Evolutionary conservation across 805 yeast species (phyloP), one percentile per base, ranked within the genome.

Genomic region (Priceomyces melissophilus): DNA sequence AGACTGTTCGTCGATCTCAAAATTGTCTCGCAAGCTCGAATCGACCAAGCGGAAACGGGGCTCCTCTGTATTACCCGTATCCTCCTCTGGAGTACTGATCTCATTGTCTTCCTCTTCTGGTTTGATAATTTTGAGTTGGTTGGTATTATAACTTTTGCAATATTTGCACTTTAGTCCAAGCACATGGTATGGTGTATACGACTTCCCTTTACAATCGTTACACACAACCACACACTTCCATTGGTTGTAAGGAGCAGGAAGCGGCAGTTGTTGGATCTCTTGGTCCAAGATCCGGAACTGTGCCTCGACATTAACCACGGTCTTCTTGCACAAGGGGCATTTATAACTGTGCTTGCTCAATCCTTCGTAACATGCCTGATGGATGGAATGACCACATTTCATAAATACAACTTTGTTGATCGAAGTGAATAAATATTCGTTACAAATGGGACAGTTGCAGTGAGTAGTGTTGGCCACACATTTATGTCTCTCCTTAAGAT

Each of bases 341-440:
- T 87, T 87, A 70, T 88, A 90, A 11, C 86, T 79, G 57, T 85
- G 88, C 49, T 81, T 76, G n/a, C 87, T 78, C 58, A 84, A 81
- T 48, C 87, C 91, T 46, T 82, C 82, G 59, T 81, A 89, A 60
- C 98, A 90, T 20, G 61, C 55, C 58, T 88, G 87, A 64, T 90
- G 98, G 43, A 90, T 90, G 30, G 96, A 87, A 63, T 90, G 98
- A 2, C 97, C 96, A 64, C 98, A 90, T 37, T 75, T 70, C 96
- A 90, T 88, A 59, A 90, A 89, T 14, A 88, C 95, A 32, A 89
- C 95, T 9, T 88, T 82, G 56, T 71, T 75, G 5, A 84, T 79
- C 3, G 93, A 82, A 11, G 88, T 84, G 59, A 90, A 90, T 78
- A 90, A 78, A 60, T 82, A 89, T 52, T 89, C 97, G 43, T 85